Evolutionary conservation across 1,284 basidiomycete genomes (phyloP), one percentile per base, ranked within the genome.

Genomic region (Cryptococcus sp.): DNA sequence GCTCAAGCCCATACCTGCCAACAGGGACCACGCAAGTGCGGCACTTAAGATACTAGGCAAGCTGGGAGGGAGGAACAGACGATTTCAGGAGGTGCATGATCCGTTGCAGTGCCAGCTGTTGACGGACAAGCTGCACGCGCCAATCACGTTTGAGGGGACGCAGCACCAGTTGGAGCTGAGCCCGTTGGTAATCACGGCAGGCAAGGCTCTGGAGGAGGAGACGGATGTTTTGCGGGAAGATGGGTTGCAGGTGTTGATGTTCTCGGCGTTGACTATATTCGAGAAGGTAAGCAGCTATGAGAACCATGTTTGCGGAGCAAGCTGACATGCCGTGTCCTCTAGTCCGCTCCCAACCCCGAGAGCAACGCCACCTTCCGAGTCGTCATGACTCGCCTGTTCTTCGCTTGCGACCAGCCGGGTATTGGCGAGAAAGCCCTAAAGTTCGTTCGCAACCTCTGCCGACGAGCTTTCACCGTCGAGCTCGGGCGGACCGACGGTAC

Each of bases 21-120:
- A 87, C 67, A 91, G 97, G 70, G 85, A 88, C 65, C 91, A 95
- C 61, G 88, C 97, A 3, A 92, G 97, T 73, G 93, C 91, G 11
- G 94, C 95, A 3, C 91, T 98, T 70, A 89, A 96, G 44, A 98
- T 99, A 56, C 81, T 99, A 5, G 96, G 96, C 50, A 99, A 99
- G 77, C 81, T 99, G 18, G 97, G 96, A 16, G 96, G 97, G 0
- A 81, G 96, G 36, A 99, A 98, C 74, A 83, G 97, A 39, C 85
- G 88, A 42, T 82, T 98, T 55, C 81, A 96, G 62, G 85, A 87
- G 58, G 88, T 89, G 58, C 90, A 94, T 48, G 88, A 89, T 3
- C 73, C 84, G 38, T 79, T 98, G 46, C 82, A 84, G 40, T 96
- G 88, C 75, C 82, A 81, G 21, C 80, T 85, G 47, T 82, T 84